Base-by-base conservation (phyloP, 2,329 filamentous ascomycete species). In the Colletotrichum noveboracense region DNA sequence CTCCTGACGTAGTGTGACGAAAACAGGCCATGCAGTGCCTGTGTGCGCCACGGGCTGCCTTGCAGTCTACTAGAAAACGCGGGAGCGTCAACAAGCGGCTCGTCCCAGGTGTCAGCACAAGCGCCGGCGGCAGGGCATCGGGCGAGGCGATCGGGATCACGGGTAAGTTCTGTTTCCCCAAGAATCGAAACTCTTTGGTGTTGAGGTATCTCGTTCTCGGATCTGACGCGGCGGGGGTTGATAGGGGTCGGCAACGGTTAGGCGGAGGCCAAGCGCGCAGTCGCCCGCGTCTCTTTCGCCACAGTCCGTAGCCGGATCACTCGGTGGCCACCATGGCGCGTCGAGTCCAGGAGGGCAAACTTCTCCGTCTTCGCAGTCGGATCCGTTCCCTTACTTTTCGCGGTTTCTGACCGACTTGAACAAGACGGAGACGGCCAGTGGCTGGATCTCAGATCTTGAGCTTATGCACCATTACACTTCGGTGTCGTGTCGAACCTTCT, bases 381-480 rank as follows among this genome's bases (percentile, higher is more conserved):
- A 76, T 7, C 74, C 74, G n/a, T 76, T 78, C 71, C 52, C 77
- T 1, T 81, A 81, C 61, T 78, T 81, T 32, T 75, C 76, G n/a
- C 79, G 78, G 36, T 79, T 81, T 10, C 69, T 79, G 5, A 79
- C 77, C 3, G 77, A 78, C 28, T 75, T 77, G 70, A 80, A 77
- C 77, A 75, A 75, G 74, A 34, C 74, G 16, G 69, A 73, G 71
- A 61, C 62, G 77, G 77, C 28, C 77, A 80, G 67, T 76, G 80
- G 48, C 62, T 85, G 83, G 83, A 81, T 83, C 16, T 80, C 80
- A 4, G 84, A 86, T 66, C 81, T 86, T 13, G 82, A 84, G 71
- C 78, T 85, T 30, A 81, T 86, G 79, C 83, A 86, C 56, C 83
- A 85, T 48, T 85, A 81, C 70, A 82, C 81, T 6, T 78, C 81